phyloP scores from a whole-genome alignment of 768 basidiomycete species.

The Dentipellis fragilis region DNA sequence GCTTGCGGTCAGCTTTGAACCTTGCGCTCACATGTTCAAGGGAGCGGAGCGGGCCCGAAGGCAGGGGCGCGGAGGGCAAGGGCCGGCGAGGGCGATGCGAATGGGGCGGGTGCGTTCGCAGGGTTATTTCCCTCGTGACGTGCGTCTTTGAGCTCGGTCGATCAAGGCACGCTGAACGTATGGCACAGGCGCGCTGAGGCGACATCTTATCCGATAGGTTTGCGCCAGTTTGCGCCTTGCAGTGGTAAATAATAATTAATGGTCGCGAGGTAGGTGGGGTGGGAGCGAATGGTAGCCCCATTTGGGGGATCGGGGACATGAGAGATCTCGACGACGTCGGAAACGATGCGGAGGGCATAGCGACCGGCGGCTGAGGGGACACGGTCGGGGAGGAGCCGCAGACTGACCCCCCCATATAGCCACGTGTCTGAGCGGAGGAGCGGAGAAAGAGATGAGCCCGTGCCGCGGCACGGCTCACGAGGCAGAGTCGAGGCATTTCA shows the following conservation, averaged over 20 bases:
- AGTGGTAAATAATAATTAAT: not conserved
- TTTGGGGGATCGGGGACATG: not conserved
- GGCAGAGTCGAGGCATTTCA: not conserved
- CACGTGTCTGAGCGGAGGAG: not conserved
- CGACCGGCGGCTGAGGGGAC: too few species aligned
- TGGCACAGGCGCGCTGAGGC: conserved; percentile 3
- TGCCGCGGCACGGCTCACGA: not conserved
- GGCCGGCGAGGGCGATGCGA: not conserved
- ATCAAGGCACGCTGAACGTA: conserved; percentile 11
- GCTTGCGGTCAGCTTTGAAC: not conserved
- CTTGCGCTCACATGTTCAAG: not conserved
- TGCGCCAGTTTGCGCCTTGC: not conserved
- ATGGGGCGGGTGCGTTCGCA: not conserved
- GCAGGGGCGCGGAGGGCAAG: not conserved
- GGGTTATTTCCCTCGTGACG: conserved; percentile 14
- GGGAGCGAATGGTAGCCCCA: not conserved
- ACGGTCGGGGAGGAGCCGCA: not conserved
- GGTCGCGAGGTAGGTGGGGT: not conserved
- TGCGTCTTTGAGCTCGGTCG: conserved; percentile 9
- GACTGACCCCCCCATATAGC: not conserved
- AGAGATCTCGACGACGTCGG: not conserved
- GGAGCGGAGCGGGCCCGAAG: not conserved
- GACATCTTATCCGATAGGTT: not conserved
- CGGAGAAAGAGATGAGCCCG: not conserved
- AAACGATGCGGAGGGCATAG: too few species aligned